Percentiles rank a stretch among this genome's conserved stretches.
These are phyloP conservation scores for Podila horticola DNA, from an alignment of 192 early-diverging fungal genomes.

Conservation along the genomic window DNA sequence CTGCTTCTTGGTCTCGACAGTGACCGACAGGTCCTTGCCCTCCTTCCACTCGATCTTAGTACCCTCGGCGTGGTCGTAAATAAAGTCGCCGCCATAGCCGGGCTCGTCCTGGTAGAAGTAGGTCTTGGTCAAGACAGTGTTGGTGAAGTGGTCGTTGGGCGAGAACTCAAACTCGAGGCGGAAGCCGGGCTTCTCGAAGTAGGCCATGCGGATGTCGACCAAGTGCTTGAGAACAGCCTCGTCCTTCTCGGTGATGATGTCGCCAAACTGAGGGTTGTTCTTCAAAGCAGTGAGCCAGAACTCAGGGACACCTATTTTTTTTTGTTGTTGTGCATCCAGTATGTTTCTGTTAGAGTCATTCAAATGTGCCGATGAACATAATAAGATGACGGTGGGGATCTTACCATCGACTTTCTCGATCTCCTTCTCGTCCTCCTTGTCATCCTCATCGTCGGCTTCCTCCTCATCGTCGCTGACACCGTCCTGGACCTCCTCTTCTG, in stretches of 20 bases:
- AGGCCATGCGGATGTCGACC: constrained; percentile 87
- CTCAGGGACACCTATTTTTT: constrained; percentile 84
- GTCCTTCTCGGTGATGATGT: constrained; percentile 93
- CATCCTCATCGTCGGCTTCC: constrained; percentile 66
- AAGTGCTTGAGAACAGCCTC: constrained; percentile 90
- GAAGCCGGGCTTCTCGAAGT: constrained; percentile 94
- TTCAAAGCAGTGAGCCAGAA: constrained; percentile 97
- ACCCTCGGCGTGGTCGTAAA: constrained; percentile 94
- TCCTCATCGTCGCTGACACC: constrained; percentile 72
- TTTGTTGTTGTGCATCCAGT: background rate
- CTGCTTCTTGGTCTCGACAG: constrained; percentile 98
- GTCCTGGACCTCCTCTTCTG: constrained; percentile 80
- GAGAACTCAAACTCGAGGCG: constrained; percentile 92
- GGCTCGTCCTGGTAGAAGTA: constrained; percentile 91
- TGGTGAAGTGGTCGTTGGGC: constrained; percentile 90
- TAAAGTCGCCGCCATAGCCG: constrained; percentile 83
- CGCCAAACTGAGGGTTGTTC: constrained; percentile 82
- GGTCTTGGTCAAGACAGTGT: constrained; percentile 89
- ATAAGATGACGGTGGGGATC: background rate
- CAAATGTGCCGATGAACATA: background rate
- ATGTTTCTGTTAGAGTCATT: background rate
- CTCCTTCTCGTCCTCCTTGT: constrained; percentile 59
- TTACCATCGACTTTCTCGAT: constrained; percentile 51
- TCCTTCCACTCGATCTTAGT: constrained; percentile 96
- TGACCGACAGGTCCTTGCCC: constrained; percentile 93